Percentiles rank a stretch among this genome's conserved stretches.
phyloP scores from a whole-genome alignment of 768 basidiomycete species.

The Hericium erinaceus region DNA sequence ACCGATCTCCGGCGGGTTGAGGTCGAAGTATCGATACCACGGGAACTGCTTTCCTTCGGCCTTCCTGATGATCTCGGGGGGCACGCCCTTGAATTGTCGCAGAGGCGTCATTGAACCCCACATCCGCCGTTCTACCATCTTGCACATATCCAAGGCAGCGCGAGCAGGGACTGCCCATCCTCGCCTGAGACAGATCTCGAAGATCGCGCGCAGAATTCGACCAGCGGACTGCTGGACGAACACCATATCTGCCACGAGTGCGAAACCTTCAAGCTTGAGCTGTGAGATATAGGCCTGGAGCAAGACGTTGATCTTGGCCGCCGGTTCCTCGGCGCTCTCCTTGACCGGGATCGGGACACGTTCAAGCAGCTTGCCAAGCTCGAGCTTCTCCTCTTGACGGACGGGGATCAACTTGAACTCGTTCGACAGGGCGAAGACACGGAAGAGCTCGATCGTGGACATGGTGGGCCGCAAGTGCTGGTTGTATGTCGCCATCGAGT shows the following conservation, averaged over 20 bases:
- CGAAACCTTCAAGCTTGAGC: conserved; percentile 88
- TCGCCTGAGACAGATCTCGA: conserved; percentile 94
- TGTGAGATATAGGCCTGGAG: conserved; percentile 92
- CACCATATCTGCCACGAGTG: conserved; percentile 86
- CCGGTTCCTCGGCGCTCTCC: conserved; percentile 91
- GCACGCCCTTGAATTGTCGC: conserved; percentile 90
- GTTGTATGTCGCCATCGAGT: conserved; percentile 95
- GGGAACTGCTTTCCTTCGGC: conserved; percentile 98
- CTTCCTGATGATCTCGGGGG: conserved; percentile 74
- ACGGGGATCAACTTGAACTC: conserved; percentile 92
- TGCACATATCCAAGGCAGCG: conserved; percentile 86
- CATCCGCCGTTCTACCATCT: conserved; percentile 90
- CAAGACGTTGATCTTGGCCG: conserved; percentile 94
- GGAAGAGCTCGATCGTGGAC: conserved; percentile 84
- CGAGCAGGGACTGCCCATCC: conserved; percentile 97
- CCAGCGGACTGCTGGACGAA: conserved; percentile 97
- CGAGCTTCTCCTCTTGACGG: conserved; percentile 84
- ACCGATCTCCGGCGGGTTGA: conserved; percentile 86
- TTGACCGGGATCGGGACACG: conserved; percentile 96
- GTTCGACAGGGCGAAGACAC: conserved; percentile 90
- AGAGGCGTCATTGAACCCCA: conserved; percentile 98
- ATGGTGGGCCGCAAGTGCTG: conserved; percentile 85
- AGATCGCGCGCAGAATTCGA: conserved; percentile 91
- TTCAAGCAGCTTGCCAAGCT: conserved; percentile 83
- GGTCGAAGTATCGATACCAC: conserved; percentile 95